Base-by-base conservation (phyloP, 768 basidiomycete genomes). In the Tulasnella sp. region DNA sequence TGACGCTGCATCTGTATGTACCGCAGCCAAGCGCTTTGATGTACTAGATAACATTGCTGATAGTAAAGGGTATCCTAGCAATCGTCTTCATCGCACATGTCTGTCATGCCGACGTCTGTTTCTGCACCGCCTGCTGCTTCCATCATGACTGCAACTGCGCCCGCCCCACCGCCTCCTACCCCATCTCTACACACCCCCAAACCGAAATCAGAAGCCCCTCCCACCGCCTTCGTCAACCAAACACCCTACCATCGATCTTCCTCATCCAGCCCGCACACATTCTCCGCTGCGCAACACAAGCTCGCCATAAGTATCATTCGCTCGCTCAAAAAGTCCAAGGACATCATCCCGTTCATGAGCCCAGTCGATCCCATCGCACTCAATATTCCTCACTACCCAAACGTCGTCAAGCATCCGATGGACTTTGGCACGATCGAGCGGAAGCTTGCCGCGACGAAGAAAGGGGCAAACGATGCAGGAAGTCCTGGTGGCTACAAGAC, bases 391-490 rank as follows among this genome's bases (percentile, higher is more conserved):
- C 91, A 94, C 69, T 99, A 99, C 66, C 80, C 80, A 34, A 77
- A 77, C 46, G 82, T 98, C 68, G 81, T 99, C 72, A 88, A 84
- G 67, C 80, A 78, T 25, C 96, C 96, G 0, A 97, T 97, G 90
- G 96, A 98, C 69, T 78, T 99, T 48, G 78, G 82, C 2, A 96
- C 94, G 45, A 81, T 97, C 60, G 94, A 98, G 72, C 80, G 80
- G 66, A 96, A 97, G 73, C 76, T 98, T 44, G 54, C 64, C 31
- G 81, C 85, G 0, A 89, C 89, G 12, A 93, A 90, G 66, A 49
- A 49, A 29, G 57, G 57, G 12, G 45, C 45, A 10, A 48, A 48
- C 11, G 21, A 22, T 29, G 21, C n/a, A 2, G 65, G 73, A 53
- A 92, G 89, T 67, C 86, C 81, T 12, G 88, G 89, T 61, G 70